Base-by-base conservation (phyloP, 2,329 filamentous ascomycete genomes). In the Ramularia endophylla region DNA sequence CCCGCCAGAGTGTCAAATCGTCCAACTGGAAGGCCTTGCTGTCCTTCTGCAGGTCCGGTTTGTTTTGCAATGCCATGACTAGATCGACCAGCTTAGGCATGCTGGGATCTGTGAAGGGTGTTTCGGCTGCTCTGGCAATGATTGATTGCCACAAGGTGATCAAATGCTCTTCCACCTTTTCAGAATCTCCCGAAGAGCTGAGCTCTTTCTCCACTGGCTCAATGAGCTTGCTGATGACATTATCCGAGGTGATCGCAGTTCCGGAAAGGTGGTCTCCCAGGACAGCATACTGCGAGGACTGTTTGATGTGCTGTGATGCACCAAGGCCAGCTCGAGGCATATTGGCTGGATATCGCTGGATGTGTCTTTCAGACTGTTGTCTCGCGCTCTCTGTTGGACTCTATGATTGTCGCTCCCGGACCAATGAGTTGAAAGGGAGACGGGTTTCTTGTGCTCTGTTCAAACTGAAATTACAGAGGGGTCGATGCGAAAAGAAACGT, bases 1-100 rank as follows among this genome's bases (percentile, higher is more conserved):
- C 57, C 33, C 38, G 44, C 57, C 57, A 60, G 2, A 60, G 45
- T 2, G 36, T 47, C 44, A 52, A 50, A 13, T 41, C 49, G 29
- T 57, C 48, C 22, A 59, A 48, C 18, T 48, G 38, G 31, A 51
- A 53, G 31, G 38, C 32, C 29, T 46, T 38, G 5, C 49, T 50
- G 15, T 52, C 47, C 32, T 40, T 46, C 38, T 50, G 29, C 16
- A 56, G 27, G 17, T 36, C 40, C 7, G 52, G 43, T 17, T 48
- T 43, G 19, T 44, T 38, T 17, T 46, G 41, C 35, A 56, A 22
- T 8, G 40, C 40, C 18, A 50, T 30, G 18, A 56, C 49, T 13
- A 54, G 47, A 20, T 55, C 50, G 5, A 48, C 47, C 13, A 52
- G 39, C 38, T 46, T 49, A 36, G 45, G 40, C 29, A 34, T 41